Percentiles rank a stretch among this genome's conserved stretches.
phyloP scores from a whole-genome alignment of 2,329 filamentous ascomycete species.

The Laburnicola sp. region DNA sequence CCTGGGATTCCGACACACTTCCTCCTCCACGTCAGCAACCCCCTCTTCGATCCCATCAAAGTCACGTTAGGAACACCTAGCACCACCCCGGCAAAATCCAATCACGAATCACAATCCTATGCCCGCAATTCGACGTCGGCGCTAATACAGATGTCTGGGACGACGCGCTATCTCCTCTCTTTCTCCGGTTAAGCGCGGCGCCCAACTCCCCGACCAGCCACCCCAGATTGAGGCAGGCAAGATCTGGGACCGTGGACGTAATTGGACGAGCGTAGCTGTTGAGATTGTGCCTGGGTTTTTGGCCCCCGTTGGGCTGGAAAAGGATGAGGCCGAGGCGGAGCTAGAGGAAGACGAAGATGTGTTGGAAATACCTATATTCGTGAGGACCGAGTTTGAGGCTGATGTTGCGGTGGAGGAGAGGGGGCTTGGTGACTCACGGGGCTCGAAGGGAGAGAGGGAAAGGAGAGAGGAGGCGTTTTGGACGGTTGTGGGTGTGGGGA shows the following conservation, averaged over 20 bases:
- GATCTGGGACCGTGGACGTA: conserved; percentile 91
- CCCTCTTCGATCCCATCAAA: conserved; percentile 86
- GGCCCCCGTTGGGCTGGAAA: conserved; percentile 19
- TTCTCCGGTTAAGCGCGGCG: conserved; percentile 41
- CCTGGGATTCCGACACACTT: conserved; percentile 68
- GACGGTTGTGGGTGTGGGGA: conserved; percentile 87
- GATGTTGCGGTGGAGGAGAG: conserved; percentile 63
- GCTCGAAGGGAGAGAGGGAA: conserved; percentile 65
- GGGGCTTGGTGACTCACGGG: conserved; percentile 41
- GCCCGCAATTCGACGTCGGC: conserved; percentile 90
- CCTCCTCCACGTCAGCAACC: conserved; percentile 88
- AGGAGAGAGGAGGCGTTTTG: conserved; percentile 92
- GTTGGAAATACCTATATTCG: conserved; percentile 91
- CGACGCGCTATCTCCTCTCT: conserved; percentile 67
- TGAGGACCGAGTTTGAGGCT: conserved; percentile 86
- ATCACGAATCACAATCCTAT: conserved; percentile 83
- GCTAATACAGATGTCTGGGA: conserved; percentile 95
- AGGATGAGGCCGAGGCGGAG: conserved; percentile 27
- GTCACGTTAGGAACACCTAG: conserved; percentile 82
- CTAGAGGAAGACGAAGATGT: conserved; percentile 61
- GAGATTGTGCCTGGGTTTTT: conserved; percentile 72
- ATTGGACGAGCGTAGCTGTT: conserved; percentile 92
- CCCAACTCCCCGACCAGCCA: conserved; percentile 24
- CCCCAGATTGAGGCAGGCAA: conserved; percentile 77
- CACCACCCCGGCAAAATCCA: conserved; percentile 41